Conservation (phyloP, 1,284 basidiomycete genomes). For the Pterula multifida region DNA sequence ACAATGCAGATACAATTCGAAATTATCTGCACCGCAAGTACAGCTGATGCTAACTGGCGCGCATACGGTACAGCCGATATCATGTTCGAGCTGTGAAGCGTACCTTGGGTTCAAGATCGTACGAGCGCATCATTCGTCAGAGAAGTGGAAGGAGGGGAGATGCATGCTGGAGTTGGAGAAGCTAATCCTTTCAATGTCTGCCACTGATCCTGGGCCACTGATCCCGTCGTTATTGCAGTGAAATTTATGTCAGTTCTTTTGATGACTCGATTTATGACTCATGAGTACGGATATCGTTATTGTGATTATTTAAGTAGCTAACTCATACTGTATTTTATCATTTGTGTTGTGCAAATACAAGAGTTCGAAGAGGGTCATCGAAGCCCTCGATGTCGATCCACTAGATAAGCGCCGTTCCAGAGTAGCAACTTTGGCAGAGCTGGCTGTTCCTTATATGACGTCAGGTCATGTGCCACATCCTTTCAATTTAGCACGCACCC, state of each 20-base stretch:
- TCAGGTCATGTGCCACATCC: not conserved
- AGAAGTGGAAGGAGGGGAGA: constrained; percentile 51
- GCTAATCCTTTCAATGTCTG: not conserved
- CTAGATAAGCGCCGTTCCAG: too few species aligned
- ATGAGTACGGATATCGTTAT: not conserved
- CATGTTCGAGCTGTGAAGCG: constrained; percentile 32
- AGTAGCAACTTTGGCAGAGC: too few species aligned
- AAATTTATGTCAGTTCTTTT: too few species aligned
- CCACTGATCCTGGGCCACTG: not conserved
- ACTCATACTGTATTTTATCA: not conserved
- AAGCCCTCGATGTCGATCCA: too few species aligned
- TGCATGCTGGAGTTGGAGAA: constrained; percentile 42
- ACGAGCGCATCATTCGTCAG: constrained; percentile 40
- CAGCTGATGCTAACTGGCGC: constrained; percentile 53
- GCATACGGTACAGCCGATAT: constrained; percentile 46
- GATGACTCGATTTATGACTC: too few species aligned
- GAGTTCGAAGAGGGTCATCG: not conserved
- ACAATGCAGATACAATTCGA: constrained; percentile 27
- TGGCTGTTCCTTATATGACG: not conserved
- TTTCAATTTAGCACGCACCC: not conserved
- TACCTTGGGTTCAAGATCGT: constrained; percentile 56
- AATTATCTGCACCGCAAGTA: constrained; percentile 24
- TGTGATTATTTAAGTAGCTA: not conserved
- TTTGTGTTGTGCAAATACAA: not conserved
- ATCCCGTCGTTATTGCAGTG: not conserved